phyloP scores from a whole-genome alignment of 2,329 filamentous ascomycete species.

The Colletotrichum agaves region DNA sequence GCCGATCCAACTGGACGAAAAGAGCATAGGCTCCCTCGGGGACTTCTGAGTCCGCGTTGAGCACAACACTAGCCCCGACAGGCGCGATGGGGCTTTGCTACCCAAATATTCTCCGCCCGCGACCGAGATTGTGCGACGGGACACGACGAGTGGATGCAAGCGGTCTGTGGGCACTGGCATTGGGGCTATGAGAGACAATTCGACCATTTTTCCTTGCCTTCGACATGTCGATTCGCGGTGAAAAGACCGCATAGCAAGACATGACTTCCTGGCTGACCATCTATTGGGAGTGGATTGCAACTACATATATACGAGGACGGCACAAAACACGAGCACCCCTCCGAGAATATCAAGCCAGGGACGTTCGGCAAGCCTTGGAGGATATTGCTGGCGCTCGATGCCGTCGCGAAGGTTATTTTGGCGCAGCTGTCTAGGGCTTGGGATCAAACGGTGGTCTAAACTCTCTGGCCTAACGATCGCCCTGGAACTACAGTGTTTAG shows the following conservation, averaged over 20 bases:
- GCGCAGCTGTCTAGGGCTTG: slow-evolving; percentile 18
- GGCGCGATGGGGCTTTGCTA: slow-evolving; percentile 33
- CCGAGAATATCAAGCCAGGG: background rate
- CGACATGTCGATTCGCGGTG: background rate
- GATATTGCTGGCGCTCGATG: slow-evolving; percentile 24
- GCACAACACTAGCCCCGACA: slow-evolving; percentile 30
- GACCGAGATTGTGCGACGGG: slow-evolving; percentile 36
- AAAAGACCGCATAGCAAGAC: background rate
- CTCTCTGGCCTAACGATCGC: slow-evolving; percentile 23
- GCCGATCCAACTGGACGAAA: slow-evolving; percentile 32
- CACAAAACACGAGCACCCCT: background rate
- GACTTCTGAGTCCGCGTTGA: slow-evolving; percentile 35
- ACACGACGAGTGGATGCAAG: slow-evolving; percentile 18
- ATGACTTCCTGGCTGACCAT: background rate
- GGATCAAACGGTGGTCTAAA: slow-evolving; percentile 35
- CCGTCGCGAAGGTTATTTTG: slow-evolving; percentile 27
- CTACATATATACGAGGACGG: background rate
- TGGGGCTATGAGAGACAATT: background rate
- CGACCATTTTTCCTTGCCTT: background rate
- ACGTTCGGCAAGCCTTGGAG: slow-evolving; percentile 4
- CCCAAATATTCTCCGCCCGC: slow-evolving; percentile 38
- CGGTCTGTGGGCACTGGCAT: slow-evolving; percentile 13
- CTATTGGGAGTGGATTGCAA: background rate
- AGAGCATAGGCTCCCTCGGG: slow-evolving; percentile 35
- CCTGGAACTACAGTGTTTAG: slow-evolving; percentile 16